Evolutionary conservation across 176 grass and related monocot genomes (phyloP), one percentile per base, ranked within the genome.

Genomic region (Oryza longistaminata): DNA sequence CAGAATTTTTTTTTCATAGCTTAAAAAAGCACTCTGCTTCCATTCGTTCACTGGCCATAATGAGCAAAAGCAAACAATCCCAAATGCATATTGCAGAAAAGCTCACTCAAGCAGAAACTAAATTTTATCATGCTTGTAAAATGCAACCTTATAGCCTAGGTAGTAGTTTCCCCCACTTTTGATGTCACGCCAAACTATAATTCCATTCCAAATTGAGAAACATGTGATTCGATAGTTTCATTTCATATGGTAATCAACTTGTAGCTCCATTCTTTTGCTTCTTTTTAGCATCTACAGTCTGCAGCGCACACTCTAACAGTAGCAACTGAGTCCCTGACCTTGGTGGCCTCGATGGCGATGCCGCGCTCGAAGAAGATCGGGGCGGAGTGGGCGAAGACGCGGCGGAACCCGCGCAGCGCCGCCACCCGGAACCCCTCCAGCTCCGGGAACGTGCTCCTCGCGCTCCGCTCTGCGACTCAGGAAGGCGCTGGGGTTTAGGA

Each of bases 361-460:
- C 93, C 91, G 3, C 93, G 89, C 75, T 99, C 93, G 49, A 92
- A 35, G 34, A 35, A 99, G 35, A 99, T 99, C 24, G 96, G 93
- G 5, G 93, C 93, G 2, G 82, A 67, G 49, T 99, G 96, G 24
- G 93, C 91, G 71, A 99, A 99, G 60, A 99, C 96, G 15, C 96
- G 87, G 5, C 93, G 93, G 85, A 99, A 37, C 35, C 35, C 35
- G 5, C 35, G 35, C 35, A 37, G 35, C 35, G 35, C 35, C 35
- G 35, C 35, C 35, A 37, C 35, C 35, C 35, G 35, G 35, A 37
- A 99, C 55, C 88, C 86, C 77, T 92, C 88, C 76, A 99, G 86
- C 62, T 92, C 85, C 27, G 90, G 96, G 85, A 98, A 99, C 19
- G 96, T 99, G 88, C 96, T 98, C 93, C 91, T 98, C 33, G 93